Conservation (phyloP, 2,329 filamentous ascomycete genomes). For the Aaosphaeria arxii region DNA sequence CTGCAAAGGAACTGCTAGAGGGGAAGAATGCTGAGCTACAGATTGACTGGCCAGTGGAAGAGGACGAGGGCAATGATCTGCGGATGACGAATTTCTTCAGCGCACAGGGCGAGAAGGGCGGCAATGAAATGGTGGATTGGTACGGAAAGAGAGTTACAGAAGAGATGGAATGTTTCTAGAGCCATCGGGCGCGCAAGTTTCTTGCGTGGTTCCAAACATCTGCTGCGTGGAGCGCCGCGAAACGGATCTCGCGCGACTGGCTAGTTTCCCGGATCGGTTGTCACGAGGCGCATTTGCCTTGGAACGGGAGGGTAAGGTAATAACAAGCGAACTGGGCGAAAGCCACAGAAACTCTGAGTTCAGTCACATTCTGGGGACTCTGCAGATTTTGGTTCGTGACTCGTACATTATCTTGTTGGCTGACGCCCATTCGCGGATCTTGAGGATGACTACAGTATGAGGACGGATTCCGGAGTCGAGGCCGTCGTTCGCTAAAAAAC, state of each 20-base stretch:
- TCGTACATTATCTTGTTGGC: too few species aligned
- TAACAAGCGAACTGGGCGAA: too few species aligned
- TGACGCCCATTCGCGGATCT: too few species aligned
- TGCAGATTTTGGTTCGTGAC: too few species aligned
- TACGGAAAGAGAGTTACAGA: slow-evolving; percentile 71
- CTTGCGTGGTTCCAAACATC: too few species aligned
- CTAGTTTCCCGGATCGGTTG: too few species aligned
- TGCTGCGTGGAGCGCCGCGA: too few species aligned
- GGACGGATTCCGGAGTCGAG: neutral
- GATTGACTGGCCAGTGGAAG: slow-evolving; percentile 84
- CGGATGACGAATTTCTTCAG: slow-evolving; percentile 76
- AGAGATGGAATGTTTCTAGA: slow-evolving; percentile 71
- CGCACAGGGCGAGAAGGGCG: slow-evolving; percentile 43
- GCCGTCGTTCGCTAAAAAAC: neutral
- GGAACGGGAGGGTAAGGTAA: too few species aligned
- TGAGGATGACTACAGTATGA: neutral
- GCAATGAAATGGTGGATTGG: slow-evolving; percentile 74
- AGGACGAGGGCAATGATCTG: slow-evolving; percentile 60
- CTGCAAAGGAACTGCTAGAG: slow-evolving; percentile 89
- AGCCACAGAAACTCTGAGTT: too few species aligned
- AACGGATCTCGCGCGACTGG: neutral
- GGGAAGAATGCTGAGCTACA: slow-evolving; percentile 64
- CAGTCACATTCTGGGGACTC: too few species aligned
- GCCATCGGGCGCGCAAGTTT: neutral
- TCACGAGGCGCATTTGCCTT: too few species aligned